Base-by-base conservation (phyloP, 2,329 filamentous ascomycete genomes). In the Verticillium nubilum region DNA sequence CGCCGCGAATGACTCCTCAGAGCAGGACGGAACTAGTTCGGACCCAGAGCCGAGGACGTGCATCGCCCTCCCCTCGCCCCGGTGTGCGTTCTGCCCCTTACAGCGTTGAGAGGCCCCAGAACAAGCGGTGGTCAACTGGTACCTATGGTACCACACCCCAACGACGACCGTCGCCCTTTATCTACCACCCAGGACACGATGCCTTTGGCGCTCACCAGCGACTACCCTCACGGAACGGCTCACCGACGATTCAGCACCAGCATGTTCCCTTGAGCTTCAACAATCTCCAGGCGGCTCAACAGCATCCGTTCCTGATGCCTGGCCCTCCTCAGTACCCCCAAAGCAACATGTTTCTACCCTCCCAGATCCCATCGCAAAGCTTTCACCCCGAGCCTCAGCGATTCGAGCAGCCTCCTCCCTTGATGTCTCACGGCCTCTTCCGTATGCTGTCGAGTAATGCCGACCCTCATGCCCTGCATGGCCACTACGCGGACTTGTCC, bases 71-170 rank as follows among this genome's bases (percentile, higher is more conserved):
- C 31, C 88, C 89, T 25, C 82, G 88, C 52, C 86, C 85, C 31
- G 86, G 81, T 58, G 80, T 88, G 69, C 84, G 89, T 62, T 84
- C 88, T 47, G 87, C 86, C 19, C 89, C 89, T 1, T 92, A 92
- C 74, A 87, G 78, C 56, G 80, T 91, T 56, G 88, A 91, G 53
- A 82, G 80, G 57, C 80, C 79, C 53, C 83, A 87, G 63, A 86
- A 81, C 69, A 91, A 92, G 78, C 81, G 89, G 65, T 92, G 89
- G 89, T 92, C 89, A 23, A 92, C 89, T 3, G 89, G 88, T 15
- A 90, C 87, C 3, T 91, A 88, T 61, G 86, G 82, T 23, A 82
- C 85, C 1, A 72, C 78, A 23, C 78, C 78, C 26, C 83, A 75
- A 67, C 77, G 83, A 59, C 79, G 86, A 31, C 80, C 82, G 27